These are phyloP conservation scores for Cladosporium sp. DNA, from an alignment of 2,329 filamentous ascomycete genomes.

Conservation along the genomic window DNA sequence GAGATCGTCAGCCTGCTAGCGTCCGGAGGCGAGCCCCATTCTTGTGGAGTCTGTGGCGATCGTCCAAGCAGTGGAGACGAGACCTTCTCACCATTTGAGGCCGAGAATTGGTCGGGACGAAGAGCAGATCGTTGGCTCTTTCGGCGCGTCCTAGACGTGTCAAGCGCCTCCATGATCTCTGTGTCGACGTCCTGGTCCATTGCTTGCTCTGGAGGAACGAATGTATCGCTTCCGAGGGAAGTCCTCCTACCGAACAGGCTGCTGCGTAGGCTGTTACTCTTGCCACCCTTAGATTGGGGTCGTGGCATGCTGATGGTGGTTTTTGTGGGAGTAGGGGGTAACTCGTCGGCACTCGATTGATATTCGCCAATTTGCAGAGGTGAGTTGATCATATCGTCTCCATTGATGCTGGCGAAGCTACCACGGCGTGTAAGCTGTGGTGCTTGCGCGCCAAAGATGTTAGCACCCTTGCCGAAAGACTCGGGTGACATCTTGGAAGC, in stretches of 20 bases:
- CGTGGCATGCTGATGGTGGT: conserved; percentile 37
- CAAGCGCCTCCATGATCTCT: neutral
- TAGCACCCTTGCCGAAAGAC: conserved; percentile 61
- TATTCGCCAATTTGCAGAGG: conserved; percentile 52
- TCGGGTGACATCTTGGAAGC: conserved; percentile 58
- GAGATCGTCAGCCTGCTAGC: conserved; percentile 81
- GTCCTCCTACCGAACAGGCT: conserved; percentile 45
- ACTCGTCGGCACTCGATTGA: conserved; percentile 61
- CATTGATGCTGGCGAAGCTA: conserved; percentile 77
- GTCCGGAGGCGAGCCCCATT: conserved; percentile 69
- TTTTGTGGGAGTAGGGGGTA: conserved; percentile 94
- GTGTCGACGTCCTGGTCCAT: conserved; percentile 15
- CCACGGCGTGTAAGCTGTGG: conserved; percentile 50
- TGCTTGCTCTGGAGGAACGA: conserved; percentile 35
- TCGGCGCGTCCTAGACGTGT: neutral
- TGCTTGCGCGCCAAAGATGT: conserved; percentile 57
- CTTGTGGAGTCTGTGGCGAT: conserved; percentile 64
- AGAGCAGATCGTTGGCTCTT: conserved; percentile 9
- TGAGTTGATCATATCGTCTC: conserved; percentile 63
- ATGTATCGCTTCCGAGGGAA: conserved; percentile 44
- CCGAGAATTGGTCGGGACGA: neutral
- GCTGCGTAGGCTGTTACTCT: conserved; percentile 48
- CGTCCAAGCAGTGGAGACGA: neutral
- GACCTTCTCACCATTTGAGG: neutral
- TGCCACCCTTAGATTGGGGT: conserved; percentile 43